These are phyloP conservation scores for Cylindrotheca fusiformis DNA, from an alignment of 108 stramenopile genomes.

Conservation along the genomic window DNA sequence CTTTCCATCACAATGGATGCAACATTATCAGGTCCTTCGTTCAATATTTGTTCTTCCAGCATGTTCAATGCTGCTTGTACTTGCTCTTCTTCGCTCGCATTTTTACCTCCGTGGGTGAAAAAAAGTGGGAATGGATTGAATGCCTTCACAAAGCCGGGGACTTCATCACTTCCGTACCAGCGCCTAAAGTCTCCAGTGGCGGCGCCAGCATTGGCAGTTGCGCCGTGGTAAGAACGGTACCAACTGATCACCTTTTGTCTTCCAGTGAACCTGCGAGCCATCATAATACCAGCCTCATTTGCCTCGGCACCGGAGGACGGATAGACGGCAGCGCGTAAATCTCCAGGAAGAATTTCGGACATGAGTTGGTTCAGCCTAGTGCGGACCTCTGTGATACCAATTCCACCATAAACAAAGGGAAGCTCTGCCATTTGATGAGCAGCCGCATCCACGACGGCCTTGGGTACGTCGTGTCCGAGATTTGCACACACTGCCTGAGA, in stretches of 20 bases:
- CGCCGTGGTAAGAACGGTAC: constrained; percentile 91
- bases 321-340: constrained; percentile 83
- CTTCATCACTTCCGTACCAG: constrained; percentile 39
- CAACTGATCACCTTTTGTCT: constrained; percentile 54
- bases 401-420: constrained; percentile 59
- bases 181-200: constrained; percentile 85
- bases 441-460: constrained; percentile 42
- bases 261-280: constrained; percentile 84
- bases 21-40: constrained; percentile 65
- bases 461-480: constrained; percentile 52
- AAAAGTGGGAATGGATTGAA: constrained; percentile 60
- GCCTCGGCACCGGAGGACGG: constrained; percentile 95
- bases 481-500: constrained; percentile 74
- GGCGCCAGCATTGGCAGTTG: constrained; percentile 85
- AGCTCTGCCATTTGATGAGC: constrained; percentile 40
- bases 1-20: constrained; percentile 93
- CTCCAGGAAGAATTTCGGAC: constrained; percentile 52
- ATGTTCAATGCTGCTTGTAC: constrained; percentile 43
- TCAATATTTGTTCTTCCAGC: constrained; percentile 70
- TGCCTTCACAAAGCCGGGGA: constrained; percentile 58
- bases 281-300: constrained; percentile 95
- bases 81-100: constrained; percentile 42
- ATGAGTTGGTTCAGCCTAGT: constrained; percentile 54
- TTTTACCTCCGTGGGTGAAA: constrained; percentile 41
- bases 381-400: constrained; percentile 54